Evolutionary conservation across 768 basidiomycete species (phyloP), one percentile per base, ranked within the genome.

Genomic region (Candolleomyces aberdarensis): DNA sequence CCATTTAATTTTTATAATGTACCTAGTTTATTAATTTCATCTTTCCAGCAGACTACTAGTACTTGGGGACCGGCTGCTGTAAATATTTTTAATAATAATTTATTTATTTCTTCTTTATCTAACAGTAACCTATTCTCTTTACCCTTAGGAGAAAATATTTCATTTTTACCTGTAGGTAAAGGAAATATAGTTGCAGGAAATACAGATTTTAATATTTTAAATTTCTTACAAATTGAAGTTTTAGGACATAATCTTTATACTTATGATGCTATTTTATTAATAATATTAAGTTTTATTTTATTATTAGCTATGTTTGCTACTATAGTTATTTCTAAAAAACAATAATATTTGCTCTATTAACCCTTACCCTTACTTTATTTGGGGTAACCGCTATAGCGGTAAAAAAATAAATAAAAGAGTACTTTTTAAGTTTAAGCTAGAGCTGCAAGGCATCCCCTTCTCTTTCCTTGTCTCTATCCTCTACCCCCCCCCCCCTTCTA

Each of bases 261-360:
- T 8, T 57, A 57, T 32, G 43, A 26, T 7, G 43, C 57, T 26
- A 47, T 48, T 19, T 57, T 57, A 57, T 57, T 57, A 57, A 57
- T 57, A 46, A 29, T 47, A 1, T 48, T 57, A 48, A 57, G 57
- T 57, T 26, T 57, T 29, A 57, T 57, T 5, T 48, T 57, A 57
- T 57, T 57, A 57, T 57, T 57, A 48, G 57, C 57, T 57, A 57
- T 57, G 57, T 57, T 44, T n/a, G 57, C 57, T 57, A 57, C 57
- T 29, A 57, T 57, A 26, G 46, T 57, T 47, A 57, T 57, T 5
- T 46, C 57, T 57, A 56, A 43, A n/a, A 43, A 56, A 56, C 22
- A 56, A 56, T 32, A 32, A 31, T 17, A 26, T 55, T 55, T 26
- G 26, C 26, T 26, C 26, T 26, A 26, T 36, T 8, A 36, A 36